These are phyloP conservation scores for Bruguiera parviflora DNA, from an alignment of 345 rosid genomes.

Conservation along the genomic window DNA sequence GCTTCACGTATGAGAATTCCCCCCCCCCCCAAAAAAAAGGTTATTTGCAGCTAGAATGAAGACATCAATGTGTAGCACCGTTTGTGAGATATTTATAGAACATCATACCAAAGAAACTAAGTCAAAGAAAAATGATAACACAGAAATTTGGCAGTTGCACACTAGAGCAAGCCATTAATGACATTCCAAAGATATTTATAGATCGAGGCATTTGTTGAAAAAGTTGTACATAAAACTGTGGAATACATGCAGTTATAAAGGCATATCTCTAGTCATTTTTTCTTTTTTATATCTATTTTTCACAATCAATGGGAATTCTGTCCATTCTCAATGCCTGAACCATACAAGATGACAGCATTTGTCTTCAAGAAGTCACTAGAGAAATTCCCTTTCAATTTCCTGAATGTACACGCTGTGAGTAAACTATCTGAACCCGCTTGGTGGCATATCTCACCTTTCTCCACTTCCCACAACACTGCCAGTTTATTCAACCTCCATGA, in stretches of 20 bases:
- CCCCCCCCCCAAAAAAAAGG: too few species aligned
- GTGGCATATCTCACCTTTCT: conserved; percentile 64
- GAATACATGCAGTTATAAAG: conserved; percentile 15
- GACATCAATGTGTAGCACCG: too few species aligned
- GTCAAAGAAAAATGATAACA: too few species aligned
- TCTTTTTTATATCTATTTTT: conserved; percentile 16
- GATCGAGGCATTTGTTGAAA: conserved; percentile 21
- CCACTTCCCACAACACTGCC: conserved; percentile 60
- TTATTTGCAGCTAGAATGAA: too few species aligned
- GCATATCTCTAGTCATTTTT: conserved; percentile 6
- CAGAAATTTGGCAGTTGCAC: too few species aligned
- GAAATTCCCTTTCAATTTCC: conserved; percentile 60
- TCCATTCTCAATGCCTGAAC: conserved; percentile 67
- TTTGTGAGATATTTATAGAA: too few species aligned
- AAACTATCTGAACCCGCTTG: conserved; percentile 83
- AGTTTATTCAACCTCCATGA: conserved; percentile 72
- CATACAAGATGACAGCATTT: conserved; percentile 67
- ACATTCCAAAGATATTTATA: conserved; percentile 7
- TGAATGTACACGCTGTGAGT: conserved; percentile 69
- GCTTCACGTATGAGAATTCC: too few species aligned
- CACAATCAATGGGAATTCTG: conserved; percentile 36
- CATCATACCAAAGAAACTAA: too few species aligned
- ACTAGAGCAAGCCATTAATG: background rate
- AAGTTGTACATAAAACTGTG: conserved; percentile 23
- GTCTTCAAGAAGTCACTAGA: conserved; percentile 54